Base-by-base conservation (phyloP, 1,139 yeast genomes). In the Taphrina confusa region DNA sequence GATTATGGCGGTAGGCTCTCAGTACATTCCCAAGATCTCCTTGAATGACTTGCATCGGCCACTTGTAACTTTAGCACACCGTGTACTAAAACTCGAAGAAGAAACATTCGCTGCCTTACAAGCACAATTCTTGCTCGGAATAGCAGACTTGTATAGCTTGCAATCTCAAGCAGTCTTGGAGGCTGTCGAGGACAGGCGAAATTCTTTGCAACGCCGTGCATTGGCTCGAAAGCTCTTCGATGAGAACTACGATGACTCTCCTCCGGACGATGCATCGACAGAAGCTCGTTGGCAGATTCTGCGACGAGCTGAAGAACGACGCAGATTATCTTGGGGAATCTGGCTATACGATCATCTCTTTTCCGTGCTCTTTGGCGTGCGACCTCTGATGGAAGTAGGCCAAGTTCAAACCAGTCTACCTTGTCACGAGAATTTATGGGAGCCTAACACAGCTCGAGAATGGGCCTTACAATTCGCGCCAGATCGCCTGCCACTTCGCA, bases 241-340 rank as follows among this genome's bases (percentile, higher is more conserved):
- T 12, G 51, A 54, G 37, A 54, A 54, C n/a, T 54, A 54, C 34
- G 57, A 52, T 33, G 58, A 54, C 12, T 33, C 44, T n/a, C 58
- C 58, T 8, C 44, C 49, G 34, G 58, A 54, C 12, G 44, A 54
- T 23, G 51, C 49, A 8, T 31, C 49, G 1, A 54, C 58, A 3
- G 58, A 54, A 44, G 51, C 51, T 11, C 50, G 58, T 4, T 54
- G 58, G 58, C 58, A 54, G 44, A 54, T 54, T 2, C 36, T 54
- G 22, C 49, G 58, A 22, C 33, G 58, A 22, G 58, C 58, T 4
- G 58, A 54, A 16, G 58, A 54, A 28, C 27, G 58, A 12, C 36
- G 58, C n/a, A 47, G 58, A 23, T 34, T 54, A 8, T n/a, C 58
- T 3, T 54, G 58, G 58, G 58, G 40, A 4, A 54, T 54, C 9